These are phyloP conservation scores for Hapsidospora chrysogenum DNA, from an alignment of 495 filamentous ascomycete genomes.

Conservation along the genomic window DNA sequence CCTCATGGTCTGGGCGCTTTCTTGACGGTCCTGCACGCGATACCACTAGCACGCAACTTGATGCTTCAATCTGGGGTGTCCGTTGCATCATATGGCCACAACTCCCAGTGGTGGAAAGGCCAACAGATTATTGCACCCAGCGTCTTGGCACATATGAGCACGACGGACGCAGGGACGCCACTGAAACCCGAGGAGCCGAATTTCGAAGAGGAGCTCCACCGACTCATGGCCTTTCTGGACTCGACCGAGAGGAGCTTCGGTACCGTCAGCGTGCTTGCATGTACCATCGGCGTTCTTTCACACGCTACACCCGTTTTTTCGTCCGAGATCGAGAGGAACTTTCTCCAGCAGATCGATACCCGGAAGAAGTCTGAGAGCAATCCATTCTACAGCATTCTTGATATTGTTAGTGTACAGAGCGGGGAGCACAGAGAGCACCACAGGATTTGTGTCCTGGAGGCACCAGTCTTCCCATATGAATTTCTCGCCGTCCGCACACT, in stretches of 20 bases:
- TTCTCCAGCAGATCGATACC: background rate
- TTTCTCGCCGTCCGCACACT: slow-evolving; percentile 29
- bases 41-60: slow-evolving; percentile 64
- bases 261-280: slow-evolving; percentile 41
- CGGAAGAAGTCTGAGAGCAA: background rate
- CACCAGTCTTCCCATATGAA: too few species aligned
- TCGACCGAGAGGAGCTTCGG: slow-evolving; percentile 67
- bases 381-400: slow-evolving; percentile 14
- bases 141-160: slow-evolving; percentile 31
- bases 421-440: slow-evolving; percentile 3
- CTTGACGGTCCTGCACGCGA: slow-evolving; percentile 66
- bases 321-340: slow-evolving; percentile 7
- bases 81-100: slow-evolving; percentile 46
- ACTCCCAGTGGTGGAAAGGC: slow-evolving; percentile 79
- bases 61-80: slow-evolving; percentile 40
- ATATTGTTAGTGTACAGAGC: slow-evolving; percentile 5
- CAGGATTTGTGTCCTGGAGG: too few species aligned
- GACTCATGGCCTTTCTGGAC: slow-evolving; percentile 79
- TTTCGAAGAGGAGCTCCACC: slow-evolving; percentile 45
- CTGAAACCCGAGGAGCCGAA: slow-evolving; percentile 15
- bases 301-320: slow-evolving; percentile 5
- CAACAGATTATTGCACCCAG: slow-evolving; percentile 39
- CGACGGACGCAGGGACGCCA: slow-evolving; percentile 28
- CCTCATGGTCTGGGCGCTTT: slow-evolving; percentile 47
- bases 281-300: slow-evolving; percentile 39